Evolutionary conservation across 192 early-diverging fungal species (phyloP).

Genomic region (Gonapodya prolifera): DNA sequence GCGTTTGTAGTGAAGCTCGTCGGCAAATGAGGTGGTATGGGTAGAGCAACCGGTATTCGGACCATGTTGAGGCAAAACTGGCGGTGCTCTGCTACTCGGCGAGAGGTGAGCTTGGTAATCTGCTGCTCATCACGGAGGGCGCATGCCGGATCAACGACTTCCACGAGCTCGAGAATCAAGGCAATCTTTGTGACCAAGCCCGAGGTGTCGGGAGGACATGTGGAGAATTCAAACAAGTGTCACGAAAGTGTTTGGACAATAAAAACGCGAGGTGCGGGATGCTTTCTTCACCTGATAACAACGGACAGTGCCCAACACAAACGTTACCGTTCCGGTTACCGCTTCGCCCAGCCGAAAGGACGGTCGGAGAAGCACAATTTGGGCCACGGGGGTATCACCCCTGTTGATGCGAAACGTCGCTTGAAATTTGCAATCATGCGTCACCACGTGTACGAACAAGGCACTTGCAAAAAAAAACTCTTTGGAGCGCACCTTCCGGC

Average conservation of each 20-base stretch:
- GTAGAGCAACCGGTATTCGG: not conserved
- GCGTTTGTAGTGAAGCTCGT: not conserved
- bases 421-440: not conserved
- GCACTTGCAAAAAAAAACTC: not conserved
- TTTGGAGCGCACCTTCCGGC: not conserved
- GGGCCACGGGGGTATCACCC: not conserved
- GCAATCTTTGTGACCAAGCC: too few species aligned
- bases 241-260: not conserved
- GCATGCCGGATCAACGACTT: not conserved
- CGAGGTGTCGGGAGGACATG: too few species aligned
- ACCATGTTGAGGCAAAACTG: not conserved
- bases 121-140: not conserved
- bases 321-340: not conserved
- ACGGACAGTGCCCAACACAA: not conserved
- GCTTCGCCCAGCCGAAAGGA: not conserved
- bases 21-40: not conserved
- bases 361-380: not conserved
- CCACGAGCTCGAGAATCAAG: not conserved
- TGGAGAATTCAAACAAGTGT: not conserved
- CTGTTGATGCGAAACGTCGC: not conserved
- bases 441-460: not conserved
- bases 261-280: not conserved
- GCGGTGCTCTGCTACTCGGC: not conserved
- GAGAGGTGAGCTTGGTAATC: not conserved
- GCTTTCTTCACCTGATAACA: not conserved